Evolutionary conservation across 129 eudicot species (phyloP).

Genomic region (Glebionis coronaria): DNA sequence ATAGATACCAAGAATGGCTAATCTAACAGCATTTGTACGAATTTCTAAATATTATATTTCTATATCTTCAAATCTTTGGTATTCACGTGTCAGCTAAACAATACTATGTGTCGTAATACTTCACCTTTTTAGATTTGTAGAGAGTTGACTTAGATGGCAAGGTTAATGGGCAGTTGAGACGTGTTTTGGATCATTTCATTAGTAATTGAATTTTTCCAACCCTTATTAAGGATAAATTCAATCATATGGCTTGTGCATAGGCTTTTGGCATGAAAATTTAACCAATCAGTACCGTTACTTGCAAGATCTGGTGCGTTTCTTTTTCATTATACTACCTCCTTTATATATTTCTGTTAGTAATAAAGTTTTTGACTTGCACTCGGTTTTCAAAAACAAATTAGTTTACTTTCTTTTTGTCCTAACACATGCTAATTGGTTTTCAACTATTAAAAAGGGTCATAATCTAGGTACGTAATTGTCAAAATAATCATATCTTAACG

Average conservation of each 20-base stretch:
- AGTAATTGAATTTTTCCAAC: slow-evolving; percentile 72
- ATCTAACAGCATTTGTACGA: too few relatives aligned
- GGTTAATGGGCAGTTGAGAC: too few relatives aligned
- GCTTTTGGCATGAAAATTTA: slow-evolving; percentile 72
- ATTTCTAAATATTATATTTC: too few relatives aligned
- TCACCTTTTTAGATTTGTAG: too few relatives aligned
- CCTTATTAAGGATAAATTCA: slow-evolving; percentile 60
- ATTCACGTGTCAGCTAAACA: too few relatives aligned
- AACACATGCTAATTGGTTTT: neutral
- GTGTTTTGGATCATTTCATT: slow-evolving; percentile 83
- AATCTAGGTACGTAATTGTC: neutral
- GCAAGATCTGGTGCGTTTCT: slow-evolving; percentile 57
- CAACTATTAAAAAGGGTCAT: neutral
- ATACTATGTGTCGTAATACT: too few relatives aligned
- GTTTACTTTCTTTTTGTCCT: neutral
- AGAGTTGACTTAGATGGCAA: slow-evolving; percentile 73
- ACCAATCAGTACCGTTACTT: slow-evolving; percentile 73
- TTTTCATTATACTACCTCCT: neutral
- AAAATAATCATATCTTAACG: neutral
- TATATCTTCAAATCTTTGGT: too few relatives aligned
- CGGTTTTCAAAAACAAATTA: neutral
- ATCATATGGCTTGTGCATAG: too few relatives aligned
- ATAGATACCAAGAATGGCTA: too few relatives aligned
- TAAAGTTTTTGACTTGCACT: neutral
- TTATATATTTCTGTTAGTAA: neutral